Conservation (phyloP, 305 asterid genomes). For the Euphrasia arctica region DNA sequence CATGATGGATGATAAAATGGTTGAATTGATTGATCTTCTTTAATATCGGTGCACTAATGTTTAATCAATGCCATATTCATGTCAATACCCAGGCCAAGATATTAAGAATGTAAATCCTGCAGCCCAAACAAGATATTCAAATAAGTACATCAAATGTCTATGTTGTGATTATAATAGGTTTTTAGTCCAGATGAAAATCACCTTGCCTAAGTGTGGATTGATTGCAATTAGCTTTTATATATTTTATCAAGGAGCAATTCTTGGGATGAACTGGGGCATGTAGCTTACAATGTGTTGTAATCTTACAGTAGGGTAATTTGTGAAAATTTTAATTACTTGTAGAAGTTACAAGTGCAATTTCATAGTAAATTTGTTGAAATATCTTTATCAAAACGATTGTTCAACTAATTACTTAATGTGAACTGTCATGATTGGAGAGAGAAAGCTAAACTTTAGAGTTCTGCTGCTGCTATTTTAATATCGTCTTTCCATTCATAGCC, state of each 20-base stretch:
- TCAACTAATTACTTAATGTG: too few species aligned
- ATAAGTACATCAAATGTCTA: not conserved
- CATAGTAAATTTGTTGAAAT: conserved; percentile 12
- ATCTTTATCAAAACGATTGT: too few species aligned
- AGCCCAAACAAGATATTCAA: conserved; percentile 13
- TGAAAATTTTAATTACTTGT: conserved; percentile 4
- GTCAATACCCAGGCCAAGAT: conserved; percentile 22
- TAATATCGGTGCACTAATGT: not conserved
- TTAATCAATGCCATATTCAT: conserved; percentile 8
- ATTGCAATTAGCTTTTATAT: conserved; percentile 12
- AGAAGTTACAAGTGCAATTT: conserved; percentile 14
- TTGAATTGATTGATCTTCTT: not conserved
- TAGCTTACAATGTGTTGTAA: conserved; percentile 17
- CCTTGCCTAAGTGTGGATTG: conserved; percentile 7
- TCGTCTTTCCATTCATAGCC: conserved; percentile 21
- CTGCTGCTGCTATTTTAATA: conserved; percentile 19
- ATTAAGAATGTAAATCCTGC: conserved; percentile 24
- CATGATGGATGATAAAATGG: not conserved
- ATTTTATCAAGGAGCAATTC: conserved; percentile 10
- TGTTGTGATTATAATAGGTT: conserved; percentile 6
- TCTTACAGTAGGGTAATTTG: conserved; percentile 16
- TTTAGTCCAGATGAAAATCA: conserved; percentile 15
- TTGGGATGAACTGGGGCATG: conserved; percentile 18
- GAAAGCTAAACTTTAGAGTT: conserved; percentile 4
- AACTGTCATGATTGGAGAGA: conserved; percentile 15